Evolutionary conservation across 148 eudicot genomes (phyloP).

Genomic region (Beta vulgaris): DNA sequence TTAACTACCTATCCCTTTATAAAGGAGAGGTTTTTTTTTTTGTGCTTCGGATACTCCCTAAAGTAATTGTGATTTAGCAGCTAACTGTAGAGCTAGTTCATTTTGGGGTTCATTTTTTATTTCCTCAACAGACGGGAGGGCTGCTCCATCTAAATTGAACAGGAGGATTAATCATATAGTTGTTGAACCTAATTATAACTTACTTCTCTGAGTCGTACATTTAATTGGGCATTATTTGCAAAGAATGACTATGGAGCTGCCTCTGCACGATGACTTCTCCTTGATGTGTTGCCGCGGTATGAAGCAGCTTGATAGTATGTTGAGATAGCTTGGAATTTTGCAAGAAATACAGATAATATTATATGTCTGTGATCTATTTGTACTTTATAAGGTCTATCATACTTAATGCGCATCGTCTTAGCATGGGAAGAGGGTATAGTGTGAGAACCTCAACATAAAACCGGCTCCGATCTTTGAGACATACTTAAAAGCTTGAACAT

Average conservation of each 20-base stretch:
- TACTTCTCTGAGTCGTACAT: neutral
- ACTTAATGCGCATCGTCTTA: neutral
- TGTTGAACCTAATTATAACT: neutral
- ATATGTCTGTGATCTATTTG: neutral
- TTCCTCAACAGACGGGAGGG: too few species aligned
- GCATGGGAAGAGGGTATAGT: too few species aligned
- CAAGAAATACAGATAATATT: neutral
- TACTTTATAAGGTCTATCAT: neutral
- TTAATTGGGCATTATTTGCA: neutral
- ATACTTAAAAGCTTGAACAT: neutral
- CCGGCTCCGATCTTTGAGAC: neutral
- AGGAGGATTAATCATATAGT: too few species aligned
- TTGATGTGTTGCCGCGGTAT: neutral
- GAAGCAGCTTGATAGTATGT: neutral
- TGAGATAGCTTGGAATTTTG: neutral
- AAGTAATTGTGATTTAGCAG: too few species aligned
- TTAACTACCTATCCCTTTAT: neutral
- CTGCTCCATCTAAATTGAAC: neutral
- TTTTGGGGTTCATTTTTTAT: too few species aligned
- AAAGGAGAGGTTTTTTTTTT: too few species aligned
- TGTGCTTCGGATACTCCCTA: too few species aligned
- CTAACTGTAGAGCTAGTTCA: too few species aligned
- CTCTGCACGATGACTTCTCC: neutral
- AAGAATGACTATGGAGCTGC: neutral
- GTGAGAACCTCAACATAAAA: too few species aligned